Evolutionary conservation across 352 stramenopile species (phyloP).

Genomic region (Phytophthora sp.): DNA sequence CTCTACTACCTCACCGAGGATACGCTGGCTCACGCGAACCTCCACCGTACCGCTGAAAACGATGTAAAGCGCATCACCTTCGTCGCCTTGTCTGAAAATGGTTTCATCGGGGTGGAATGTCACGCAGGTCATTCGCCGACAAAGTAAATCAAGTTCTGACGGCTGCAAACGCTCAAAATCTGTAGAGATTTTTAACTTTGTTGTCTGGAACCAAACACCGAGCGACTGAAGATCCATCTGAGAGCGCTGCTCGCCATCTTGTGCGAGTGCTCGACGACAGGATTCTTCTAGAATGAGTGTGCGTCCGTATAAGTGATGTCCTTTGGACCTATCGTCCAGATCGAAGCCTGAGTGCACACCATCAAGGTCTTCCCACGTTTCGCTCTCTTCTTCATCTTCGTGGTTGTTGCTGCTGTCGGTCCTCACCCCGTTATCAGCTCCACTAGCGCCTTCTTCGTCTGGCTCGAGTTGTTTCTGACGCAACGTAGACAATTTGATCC

Average conservation of each 20-base stretch:
- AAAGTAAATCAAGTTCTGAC: constrained; percentile 65
- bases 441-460: constrained; percentile 15
- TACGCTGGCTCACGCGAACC: constrained; percentile 62
- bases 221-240: constrained; percentile 64
- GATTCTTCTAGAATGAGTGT: constrained; percentile 76
- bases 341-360: constrained; percentile 55
- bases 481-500: constrained; percentile 53
- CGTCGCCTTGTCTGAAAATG: constrained; percentile 73
- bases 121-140: constrained; percentile 59
- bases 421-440: not conserved
- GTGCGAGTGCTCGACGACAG: constrained; percentile 60
- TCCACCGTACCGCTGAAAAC: constrained; percentile 69
- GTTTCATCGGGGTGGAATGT: constrained; percentile 57
- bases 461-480: constrained; percentile 30
- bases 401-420: constrained; percentile 9
- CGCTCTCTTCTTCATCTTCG: constrained; percentile 19
- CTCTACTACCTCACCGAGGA: constrained; percentile 68
- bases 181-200: constrained; percentile 76
- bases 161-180: constrained; percentile 71
- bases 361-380: constrained; percentile 32
- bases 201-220: constrained; percentile 78
- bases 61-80: constrained; percentile 78
- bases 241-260: constrained; percentile 59
- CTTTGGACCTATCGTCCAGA: constrained; percentile 28
- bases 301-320: constrained; percentile 53